Base-by-base conservation (phyloP, 345 rosid species). In the Dipteronia sinensis region DNA sequence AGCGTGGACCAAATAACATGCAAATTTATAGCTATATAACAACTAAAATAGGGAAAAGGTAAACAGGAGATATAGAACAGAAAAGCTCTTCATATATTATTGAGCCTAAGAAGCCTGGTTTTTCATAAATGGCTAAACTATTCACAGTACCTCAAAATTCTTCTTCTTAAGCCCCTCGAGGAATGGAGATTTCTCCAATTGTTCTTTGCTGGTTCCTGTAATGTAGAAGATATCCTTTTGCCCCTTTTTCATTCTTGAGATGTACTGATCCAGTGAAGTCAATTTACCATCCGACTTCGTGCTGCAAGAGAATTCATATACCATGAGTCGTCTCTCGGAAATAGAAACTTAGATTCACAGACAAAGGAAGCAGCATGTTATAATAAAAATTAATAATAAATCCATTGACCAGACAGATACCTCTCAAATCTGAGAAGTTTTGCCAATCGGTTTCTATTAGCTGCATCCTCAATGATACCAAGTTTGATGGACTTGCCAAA, bases 401-500 rank as follows among this genome's bases (percentile, higher is more conserved):
- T 6, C 2, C 27, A 40, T 17, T 38, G 51, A 47, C 13, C 7
- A 64, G 59, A 47, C 44, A 61, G 74, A 65, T 87, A 93, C 98
- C 88, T 94, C 89, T 93, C 98, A 82, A 94, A 86, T 80, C 98
- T 87, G 65, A 96, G 98, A 79, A 94, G 98, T 79, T 94, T 94
- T 0, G 98, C 94, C 87, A 96, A 77, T 69, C 99, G 90, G 80
- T 96, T 96, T 80, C 99, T 90, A 88, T 96, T 96, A 23, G 95
- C 79, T 49, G 99, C 97, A 81, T 96, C 99, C 88, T 96, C 98
- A 72, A 96, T 88, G 65, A 92, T 94, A 38, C 98, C 98, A 55
- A 94, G 97, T 86, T 96, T 96, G 67, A 96, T 91, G 31, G 98
- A 96, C 86, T 94, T 94, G 76, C 99, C 99, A 80, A 91, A 96